Evolutionary conservation across 805 yeast species (phyloP).

Genomic region (Teunomyces kruisii): DNA sequence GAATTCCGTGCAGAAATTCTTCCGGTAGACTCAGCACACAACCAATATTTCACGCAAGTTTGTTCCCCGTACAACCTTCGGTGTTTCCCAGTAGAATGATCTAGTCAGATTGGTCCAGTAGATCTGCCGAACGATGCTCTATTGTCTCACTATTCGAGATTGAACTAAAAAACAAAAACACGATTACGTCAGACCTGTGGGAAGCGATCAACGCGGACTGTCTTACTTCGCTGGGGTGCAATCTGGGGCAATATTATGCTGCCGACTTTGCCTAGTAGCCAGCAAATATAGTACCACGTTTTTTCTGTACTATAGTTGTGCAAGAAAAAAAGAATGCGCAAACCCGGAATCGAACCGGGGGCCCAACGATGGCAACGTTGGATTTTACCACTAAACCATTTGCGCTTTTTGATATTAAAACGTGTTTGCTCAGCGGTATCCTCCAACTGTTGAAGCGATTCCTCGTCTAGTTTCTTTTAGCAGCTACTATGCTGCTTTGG

Average conservation of each 20-base stretch:
- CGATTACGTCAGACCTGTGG: background rate
- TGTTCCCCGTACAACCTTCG: no score
- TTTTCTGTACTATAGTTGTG: no score
- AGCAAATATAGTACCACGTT: background rate
- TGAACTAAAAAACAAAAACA: background rate
- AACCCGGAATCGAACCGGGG: constrained; percentile 6
- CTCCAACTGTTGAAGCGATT: no score
- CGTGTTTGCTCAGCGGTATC: background rate
- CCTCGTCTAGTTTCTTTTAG: no score
- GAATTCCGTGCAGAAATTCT: no score
- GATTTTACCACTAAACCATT: constrained; percentile 5
- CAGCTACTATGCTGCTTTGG: no score
- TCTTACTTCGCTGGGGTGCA: background rate
- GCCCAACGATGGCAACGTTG: constrained; percentile 6
- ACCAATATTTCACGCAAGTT: no score
- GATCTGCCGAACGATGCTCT: background rate
- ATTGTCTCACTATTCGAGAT: background rate
- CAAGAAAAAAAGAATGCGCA: constrained; percentile 1
- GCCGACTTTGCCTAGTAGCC: background rate
- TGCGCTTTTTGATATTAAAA: background rate
- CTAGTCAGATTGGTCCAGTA: background rate
- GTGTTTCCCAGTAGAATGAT: background rate
- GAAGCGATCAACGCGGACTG: background rate
- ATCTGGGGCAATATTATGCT: background rate
- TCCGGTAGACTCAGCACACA: no score